Conservation (phyloP, 2,329 filamentous ascomycete genomes). For the Furcasterigmium sp. region DNA sequence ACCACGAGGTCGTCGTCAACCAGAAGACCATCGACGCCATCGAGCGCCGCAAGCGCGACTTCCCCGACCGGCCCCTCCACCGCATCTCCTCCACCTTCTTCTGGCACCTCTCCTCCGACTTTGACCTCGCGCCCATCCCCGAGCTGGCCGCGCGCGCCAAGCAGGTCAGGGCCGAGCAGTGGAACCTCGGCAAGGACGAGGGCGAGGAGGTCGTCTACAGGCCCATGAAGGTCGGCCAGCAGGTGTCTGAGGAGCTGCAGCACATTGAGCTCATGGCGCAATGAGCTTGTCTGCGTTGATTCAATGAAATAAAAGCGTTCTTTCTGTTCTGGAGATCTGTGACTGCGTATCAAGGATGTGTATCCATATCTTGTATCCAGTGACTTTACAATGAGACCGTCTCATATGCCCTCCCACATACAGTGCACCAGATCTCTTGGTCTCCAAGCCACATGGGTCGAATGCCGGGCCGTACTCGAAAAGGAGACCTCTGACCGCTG, state of each 20-base stretch:
- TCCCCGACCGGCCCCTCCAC: slow-evolving; percentile 45
- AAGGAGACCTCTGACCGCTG: too few species aligned
- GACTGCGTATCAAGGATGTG: too few species aligned
- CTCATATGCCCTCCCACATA: too few species aligned
- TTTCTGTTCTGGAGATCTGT: neutral
- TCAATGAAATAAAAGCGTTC: slow-evolving; percentile 1
- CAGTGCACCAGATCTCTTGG: too few species aligned
- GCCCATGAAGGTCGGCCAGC: slow-evolving; percentile 53
- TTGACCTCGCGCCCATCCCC: slow-evolving; percentile 47
- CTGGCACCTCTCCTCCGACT: slow-evolving; percentile 55
- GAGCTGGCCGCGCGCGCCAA: slow-evolving; percentile 38
- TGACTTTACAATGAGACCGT: too few species aligned
- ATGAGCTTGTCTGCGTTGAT: slow-evolving; percentile 9
- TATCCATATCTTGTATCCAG: too few species aligned
- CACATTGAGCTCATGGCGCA: slow-evolving; percentile 47
- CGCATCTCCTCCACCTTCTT: slow-evolving; percentile 58
- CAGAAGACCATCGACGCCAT: slow-evolving; percentile 44
- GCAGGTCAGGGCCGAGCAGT: slow-evolving; percentile 39
- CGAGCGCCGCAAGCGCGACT: slow-evolving; percentile 30
- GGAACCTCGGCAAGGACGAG: slow-evolving; percentile 46
- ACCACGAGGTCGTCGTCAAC: slow-evolving; percentile 57
- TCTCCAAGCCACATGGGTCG: too few species aligned
- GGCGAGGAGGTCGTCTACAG: slow-evolving; percentile 42
- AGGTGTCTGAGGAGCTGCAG: slow-evolving; percentile 52
- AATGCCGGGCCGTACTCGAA: too few species aligned